A percentile compares a stretch with the other conserved stretches of the same genome.
Conservation (phyloP, 1,284 basidiomycete genomes). For the Microbotryum violaceum region DNA sequence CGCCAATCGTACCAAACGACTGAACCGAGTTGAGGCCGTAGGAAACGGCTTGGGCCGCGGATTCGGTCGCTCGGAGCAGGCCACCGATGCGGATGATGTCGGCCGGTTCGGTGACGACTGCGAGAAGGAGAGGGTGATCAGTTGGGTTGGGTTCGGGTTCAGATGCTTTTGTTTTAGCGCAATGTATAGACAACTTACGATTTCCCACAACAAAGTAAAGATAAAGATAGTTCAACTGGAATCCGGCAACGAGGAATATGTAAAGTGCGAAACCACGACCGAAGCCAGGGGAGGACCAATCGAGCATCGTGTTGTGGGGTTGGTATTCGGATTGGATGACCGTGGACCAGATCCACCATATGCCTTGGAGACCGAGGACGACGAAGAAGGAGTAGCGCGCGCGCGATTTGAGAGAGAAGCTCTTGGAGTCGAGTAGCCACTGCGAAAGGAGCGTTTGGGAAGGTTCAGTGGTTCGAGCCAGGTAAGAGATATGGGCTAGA, state of each 20-base stretch:
- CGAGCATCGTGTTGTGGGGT: background rate
- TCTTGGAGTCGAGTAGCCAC: conserved; percentile 3
- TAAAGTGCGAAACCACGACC: conserved; percentile 10
- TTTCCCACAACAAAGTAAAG: conserved; percentile 32
- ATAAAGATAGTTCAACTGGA: conserved; percentile 28
- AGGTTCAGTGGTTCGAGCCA: no score
- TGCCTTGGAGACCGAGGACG: conserved; percentile 7
- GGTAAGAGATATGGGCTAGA: background rate
- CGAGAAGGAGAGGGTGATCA: background rate
- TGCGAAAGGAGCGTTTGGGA: background rate
- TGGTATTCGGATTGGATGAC: conserved; percentile 11
- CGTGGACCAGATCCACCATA: conserved; percentile 21
- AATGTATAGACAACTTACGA: conserved; percentile 35
- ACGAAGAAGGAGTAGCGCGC: conserved; percentile 4
- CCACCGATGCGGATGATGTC: conserved; percentile 31
- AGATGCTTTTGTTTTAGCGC: no score
- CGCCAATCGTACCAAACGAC: conserved; percentile 14
- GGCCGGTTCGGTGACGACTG: conserved; percentile 11
- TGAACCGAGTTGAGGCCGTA: conserved; percentile 23
- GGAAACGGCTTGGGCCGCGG: conserved; percentile 18
- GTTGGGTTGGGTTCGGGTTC: background rate
- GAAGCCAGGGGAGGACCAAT: conserved; percentile 13
- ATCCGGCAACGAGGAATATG: conserved; percentile 5
- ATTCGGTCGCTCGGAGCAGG: conserved; percentile 30
- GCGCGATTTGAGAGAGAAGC: conserved; percentile 11